phyloP scores from a whole-genome alignment of 129 eudicot genomes.

The Flaveria robusta region DNA sequence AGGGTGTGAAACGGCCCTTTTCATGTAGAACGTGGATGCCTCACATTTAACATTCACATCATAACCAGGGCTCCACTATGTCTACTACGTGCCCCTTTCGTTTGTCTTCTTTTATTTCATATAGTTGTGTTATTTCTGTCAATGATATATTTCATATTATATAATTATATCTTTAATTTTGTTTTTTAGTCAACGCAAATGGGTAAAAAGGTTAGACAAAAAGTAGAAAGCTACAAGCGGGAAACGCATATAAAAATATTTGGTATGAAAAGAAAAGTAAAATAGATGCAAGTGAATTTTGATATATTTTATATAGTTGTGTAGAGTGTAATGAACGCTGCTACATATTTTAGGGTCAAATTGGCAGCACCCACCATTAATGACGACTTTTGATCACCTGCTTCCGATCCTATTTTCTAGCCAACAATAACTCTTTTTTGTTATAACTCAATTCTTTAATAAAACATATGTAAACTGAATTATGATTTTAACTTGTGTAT shows the following conservation, averaged over 20 bases:
- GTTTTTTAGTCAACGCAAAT: neutral
- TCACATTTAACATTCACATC: slow-evolving; percentile 17
- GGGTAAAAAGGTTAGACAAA: neutral
- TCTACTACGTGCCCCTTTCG: slow-evolving; percentile 26
- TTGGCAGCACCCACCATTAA: slow-evolving; percentile 43
- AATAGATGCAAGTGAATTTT: neutral
- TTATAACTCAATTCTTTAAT: too few species aligned
- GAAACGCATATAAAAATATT: neutral
- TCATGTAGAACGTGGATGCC: slow-evolving; percentile 30
- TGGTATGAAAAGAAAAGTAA: neutral
- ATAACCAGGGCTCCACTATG: slow-evolving; percentile 31
- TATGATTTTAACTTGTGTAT: too few species aligned
- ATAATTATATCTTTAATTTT: neutral
- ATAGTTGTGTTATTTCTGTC: neutral
- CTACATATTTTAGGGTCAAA: slow-evolving; percentile 23
- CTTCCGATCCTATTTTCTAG: slow-evolving; percentile 38
- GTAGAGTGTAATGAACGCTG: slow-evolving; percentile 35
- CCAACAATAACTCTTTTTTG: slow-evolving; percentile 23
- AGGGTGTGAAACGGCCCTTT: slow-evolving; percentile 22
- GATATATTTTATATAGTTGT: neutral
- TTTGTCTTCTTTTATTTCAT: neutral
- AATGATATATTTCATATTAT: neutral
- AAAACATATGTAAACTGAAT: too few species aligned
- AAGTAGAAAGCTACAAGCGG: neutral
- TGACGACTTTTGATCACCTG: slow-evolving; percentile 39